Base-by-base conservation (phyloP, 2,329 filamentous ascomycete species). In the Fusarium sp. region DNA sequence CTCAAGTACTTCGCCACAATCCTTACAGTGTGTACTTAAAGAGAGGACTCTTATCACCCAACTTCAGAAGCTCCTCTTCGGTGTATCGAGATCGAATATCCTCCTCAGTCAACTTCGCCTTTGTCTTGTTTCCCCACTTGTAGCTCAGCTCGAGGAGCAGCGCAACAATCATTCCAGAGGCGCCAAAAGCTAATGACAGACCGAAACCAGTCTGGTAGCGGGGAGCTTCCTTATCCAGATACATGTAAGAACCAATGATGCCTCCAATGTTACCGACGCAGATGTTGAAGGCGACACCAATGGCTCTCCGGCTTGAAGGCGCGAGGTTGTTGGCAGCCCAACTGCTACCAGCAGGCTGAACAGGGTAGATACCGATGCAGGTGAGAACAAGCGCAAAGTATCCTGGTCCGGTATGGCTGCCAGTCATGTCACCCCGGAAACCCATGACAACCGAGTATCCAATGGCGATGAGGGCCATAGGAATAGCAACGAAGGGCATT, bases 251-350 rank as follows among this genome's bases (percentile, higher is more conserved):
- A 0, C 84, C 84, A 8, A 85, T 76, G 17, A 85, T 79, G 6
- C 84, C 83, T n/a, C 84, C 84, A 1, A 80, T 78, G 49, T 85
- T 85, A 6, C 66, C 66, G 14, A 70, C 60, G n/a, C 64, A 61
- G 12, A 68, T 61, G 17, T 57, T 82, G 33, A 84, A 78, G 0
- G 81, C 84, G 22, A 85, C 79, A 1, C 80, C 82, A 33, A 84
- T 80, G 0, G 80, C 81, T n/a, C 83, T 74, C 55, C 83, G 79
- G 10, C 76, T 77, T 0, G 80, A 74, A 1, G 81, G 80, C 0
- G 79, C 92, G n/a, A 90, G 86, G 69, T 94, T 70, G 22, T 67
- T 67, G 14, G 46, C 49, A 3, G 64, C 64, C 46, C 46, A 53
- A 53, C 24, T 29, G 27, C 24, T 53, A 17, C 46, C 38, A 3